phyloP scores from a whole-genome alignment of 2,329 filamentous ascomycete species.

The Tolypocladium capitatum region DNA sequence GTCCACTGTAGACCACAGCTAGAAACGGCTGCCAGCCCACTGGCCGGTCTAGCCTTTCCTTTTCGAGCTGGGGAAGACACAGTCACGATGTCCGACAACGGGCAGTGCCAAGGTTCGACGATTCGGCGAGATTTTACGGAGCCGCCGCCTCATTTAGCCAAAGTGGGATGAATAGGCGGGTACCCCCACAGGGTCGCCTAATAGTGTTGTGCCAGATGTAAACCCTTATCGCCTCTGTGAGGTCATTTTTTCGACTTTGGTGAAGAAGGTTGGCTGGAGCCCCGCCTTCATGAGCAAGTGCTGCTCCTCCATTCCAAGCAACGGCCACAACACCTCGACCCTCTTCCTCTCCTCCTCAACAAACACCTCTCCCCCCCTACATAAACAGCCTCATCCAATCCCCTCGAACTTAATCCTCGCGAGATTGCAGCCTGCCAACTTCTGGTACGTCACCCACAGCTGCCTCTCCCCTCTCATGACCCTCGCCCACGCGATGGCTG shows the following conservation, averaged over 20 bases:
- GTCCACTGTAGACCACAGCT: neutral
- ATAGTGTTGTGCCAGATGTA: neutral
- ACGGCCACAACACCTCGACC: neutral
- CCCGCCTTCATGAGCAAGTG: neutral
- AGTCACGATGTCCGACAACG: neutral
- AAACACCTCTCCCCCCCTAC: neutral
- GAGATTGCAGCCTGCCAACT: neutral
- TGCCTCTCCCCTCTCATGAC: neutral
- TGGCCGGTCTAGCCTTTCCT: neutral
- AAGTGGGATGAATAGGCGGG: neutral
- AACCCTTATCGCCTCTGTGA: conserved; percentile 5
- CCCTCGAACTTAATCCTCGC: neutral
- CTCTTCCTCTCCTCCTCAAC: conserved; percentile 1
- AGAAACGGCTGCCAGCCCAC: no score
- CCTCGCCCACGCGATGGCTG: neutral
- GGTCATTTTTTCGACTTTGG: conserved; percentile 9
- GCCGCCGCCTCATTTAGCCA: neutral
- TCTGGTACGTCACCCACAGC: neutral
- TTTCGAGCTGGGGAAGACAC: neutral
- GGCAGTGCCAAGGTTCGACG: neutral
- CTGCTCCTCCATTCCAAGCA: neutral
- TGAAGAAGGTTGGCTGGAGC: neutral
- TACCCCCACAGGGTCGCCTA: neutral
- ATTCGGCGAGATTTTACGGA: neutral
- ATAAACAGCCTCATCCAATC: neutral